These are phyloP conservation scores for Leptographium flavum DNA, from an alignment of 2,329 filamentous ascomycete species.

Conservation along the genomic window DNA sequence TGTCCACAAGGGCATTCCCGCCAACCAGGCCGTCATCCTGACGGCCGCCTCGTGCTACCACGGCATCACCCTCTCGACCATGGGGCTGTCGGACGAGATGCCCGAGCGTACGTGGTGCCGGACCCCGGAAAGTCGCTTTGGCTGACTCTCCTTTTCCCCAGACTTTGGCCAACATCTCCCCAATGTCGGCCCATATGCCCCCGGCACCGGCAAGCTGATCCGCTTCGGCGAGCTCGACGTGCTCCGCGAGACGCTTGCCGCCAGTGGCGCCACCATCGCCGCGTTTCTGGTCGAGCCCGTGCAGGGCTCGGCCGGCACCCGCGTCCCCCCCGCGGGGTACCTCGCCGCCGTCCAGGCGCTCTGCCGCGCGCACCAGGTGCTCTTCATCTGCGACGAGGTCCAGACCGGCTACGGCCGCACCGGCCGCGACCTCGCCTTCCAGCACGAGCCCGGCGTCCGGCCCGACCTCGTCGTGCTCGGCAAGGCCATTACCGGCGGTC, in stretches of 20 bases:
- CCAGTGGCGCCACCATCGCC: neutral
- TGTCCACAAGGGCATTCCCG: conserved; percentile 1
- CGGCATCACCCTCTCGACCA: conserved; percentile 1
- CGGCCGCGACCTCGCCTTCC: conserved; percentile 1
- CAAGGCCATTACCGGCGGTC: conserved; percentile 2
- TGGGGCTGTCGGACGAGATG: neutral
- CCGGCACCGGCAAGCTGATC: neutral
- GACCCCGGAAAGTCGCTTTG: neutral
- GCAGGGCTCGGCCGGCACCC: neutral
- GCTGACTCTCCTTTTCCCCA: neutral
- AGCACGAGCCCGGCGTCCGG: conserved; percentile 2
- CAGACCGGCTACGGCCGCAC: conserved; percentile 3
- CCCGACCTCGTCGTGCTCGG: conserved; percentile 1
- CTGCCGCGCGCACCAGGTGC: conserved; percentile 2
- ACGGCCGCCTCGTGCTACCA: conserved; percentile 1
- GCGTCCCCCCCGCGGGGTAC: neutral
- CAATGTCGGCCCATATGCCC: neutral
- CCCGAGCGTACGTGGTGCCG: neutral
- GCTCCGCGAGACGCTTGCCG: neutral
- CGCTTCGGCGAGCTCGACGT: neutral
- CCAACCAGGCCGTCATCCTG: neutral
- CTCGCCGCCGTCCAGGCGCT: conserved; percentile 1
- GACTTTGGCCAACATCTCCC: conserved; percentile 3
- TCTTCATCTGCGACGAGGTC: conserved; percentile 13
- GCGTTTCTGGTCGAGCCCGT: conserved; percentile 1